Percentiles rank a stretch among this genome's conserved stretches.
phyloP scores from a whole-genome alignment of 495 filamentous ascomycete genomes.

The Aspergillus bridgeri region DNA sequence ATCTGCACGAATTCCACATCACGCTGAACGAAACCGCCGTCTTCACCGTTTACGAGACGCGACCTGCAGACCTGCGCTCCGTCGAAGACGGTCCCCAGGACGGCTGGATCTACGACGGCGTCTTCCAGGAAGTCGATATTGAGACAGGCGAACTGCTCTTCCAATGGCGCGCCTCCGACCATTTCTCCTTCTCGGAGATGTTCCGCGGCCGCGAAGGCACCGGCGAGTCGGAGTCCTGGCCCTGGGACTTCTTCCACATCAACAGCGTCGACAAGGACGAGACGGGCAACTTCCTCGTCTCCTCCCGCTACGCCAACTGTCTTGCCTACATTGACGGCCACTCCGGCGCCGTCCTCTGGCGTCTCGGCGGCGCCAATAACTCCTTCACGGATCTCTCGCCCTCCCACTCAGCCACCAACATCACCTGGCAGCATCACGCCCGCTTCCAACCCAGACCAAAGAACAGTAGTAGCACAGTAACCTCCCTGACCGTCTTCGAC shows the following conservation, averaged over 20 bases:
- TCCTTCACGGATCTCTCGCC: constrained; percentile 40
- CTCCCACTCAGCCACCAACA: constrained; percentile 35
- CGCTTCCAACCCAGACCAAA: constrained; percentile 18
- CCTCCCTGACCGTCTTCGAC: constrained; percentile 36
- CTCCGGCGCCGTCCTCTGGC: constrained; percentile 39
- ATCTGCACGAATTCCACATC: constrained; percentile 48
- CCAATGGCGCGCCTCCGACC: constrained; percentile 41
- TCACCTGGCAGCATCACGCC: constrained; percentile 42
- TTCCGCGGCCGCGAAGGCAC: constrained; percentile 19
- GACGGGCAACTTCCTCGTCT: constrained; percentile 43
- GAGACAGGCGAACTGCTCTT: constrained; percentile 41
- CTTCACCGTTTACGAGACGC: constrained; percentile 47
- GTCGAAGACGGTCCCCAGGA: constrained; percentile 32
- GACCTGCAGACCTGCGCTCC: constrained; percentile 36
- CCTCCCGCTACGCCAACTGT: constrained; percentile 36
- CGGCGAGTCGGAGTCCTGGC: constrained; percentile 21
- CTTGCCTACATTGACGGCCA: constrained; percentile 34
- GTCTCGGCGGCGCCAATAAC: constrained; percentile 39
- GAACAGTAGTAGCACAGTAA: constrained; percentile 9
- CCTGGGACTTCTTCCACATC: constrained; percentile 49
- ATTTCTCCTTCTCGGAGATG: constrained; percentile 30
- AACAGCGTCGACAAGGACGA: constrained; percentile 44
- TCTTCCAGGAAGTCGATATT: constrained; percentile 49
- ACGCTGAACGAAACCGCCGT: constrained; percentile 48
- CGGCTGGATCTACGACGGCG: constrained; percentile 51